Evolutionary conservation across 2,329 filamentous ascomycete species (phyloP), one percentile per base, ranked within the genome.

Genomic region (Monilinia polystroma): DNA sequence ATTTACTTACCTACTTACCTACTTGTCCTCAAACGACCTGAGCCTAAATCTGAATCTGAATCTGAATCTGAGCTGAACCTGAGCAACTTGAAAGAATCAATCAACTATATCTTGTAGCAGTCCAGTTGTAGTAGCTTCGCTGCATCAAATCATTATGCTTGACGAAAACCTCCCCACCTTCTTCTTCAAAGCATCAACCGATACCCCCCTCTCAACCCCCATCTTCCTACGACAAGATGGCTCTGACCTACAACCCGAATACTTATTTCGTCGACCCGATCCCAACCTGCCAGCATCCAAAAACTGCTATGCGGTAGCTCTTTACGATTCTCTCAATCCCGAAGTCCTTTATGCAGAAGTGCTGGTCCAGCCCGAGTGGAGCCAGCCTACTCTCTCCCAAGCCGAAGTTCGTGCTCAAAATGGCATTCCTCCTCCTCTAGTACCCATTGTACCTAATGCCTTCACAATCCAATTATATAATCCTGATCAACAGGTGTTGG

Each of bases 381-480:
- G 90, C 32, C 91, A 94, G 67, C 91, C 93, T 0, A 88, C 87
- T 0, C 83, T 96, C 8, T 94, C 92, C 0, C 87, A 90, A 58
- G 92, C 95, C 64, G 90, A 96, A 75, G 85, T 93, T 66, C 87
- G 92, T 69, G 82, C 84, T n/a, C 75, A 90, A 74, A 88, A 87
- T 68, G 90, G 89, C 20, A 80, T 87, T 0, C 81, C 84, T 3
- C 88, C 85, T 29, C 85, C 84, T 20, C 88, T 90, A 0, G 84
- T 90, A 68, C 90, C 93, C 12, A 83, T 91, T 45, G 85, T 92
- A 38, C 93, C 94, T 0, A 88, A 89, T 66, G 82, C 86, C 64
- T 97, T 98, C 77, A 83, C 84, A n/a, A 84, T 98, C 51, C 90
- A 94, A 73, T 87, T 99, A 3, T 98, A 97, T 82, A 95, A 97